Evolutionary conservation across 345 rosid genomes (phyloP).

Genomic region (Eucalyptus cloeziana): DNA sequence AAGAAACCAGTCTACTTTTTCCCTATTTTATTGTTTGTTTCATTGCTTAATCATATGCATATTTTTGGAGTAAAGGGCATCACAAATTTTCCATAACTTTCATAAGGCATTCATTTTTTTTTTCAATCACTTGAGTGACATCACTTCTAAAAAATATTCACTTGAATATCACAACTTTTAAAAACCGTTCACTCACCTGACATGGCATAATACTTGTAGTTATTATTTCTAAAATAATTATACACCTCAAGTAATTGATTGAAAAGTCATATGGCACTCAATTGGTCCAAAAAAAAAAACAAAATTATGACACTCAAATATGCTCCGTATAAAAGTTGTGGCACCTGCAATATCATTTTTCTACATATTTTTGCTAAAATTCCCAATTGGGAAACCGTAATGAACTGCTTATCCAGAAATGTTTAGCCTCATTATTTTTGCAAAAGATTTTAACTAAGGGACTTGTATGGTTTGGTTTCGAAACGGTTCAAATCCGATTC

Average conservation of each 20-base stretch:
- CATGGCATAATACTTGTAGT: not conserved
- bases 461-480: not conserved
- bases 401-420: not conserved
- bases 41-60: not conserved
- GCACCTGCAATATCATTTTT: not conserved
- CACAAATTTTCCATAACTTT: not conserved
- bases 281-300: accelerated
- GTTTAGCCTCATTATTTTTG: not conserved
- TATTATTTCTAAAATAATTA: accelerated
- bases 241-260: not conserved
- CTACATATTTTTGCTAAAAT: not conserved
- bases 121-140: not conserved
- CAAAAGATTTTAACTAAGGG: not conserved
- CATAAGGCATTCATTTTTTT: too few relatives aligned
- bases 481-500: not conserved
- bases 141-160: not conserved
- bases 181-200: not conserved
- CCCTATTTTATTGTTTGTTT: too few relatives aligned
- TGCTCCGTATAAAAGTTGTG: not conserved
- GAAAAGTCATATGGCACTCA: not conserved
- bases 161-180: not conserved
- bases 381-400: not conserved
- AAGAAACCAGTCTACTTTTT: not conserved
- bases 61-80: too few relatives aligned
- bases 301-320: not conserved